Percentiles rank a stretch among this genome's conserved stretches.
phyloP scores from a whole-genome alignment of 1,139 yeast genomes.

The Blastobotrys indianensis region DNA sequence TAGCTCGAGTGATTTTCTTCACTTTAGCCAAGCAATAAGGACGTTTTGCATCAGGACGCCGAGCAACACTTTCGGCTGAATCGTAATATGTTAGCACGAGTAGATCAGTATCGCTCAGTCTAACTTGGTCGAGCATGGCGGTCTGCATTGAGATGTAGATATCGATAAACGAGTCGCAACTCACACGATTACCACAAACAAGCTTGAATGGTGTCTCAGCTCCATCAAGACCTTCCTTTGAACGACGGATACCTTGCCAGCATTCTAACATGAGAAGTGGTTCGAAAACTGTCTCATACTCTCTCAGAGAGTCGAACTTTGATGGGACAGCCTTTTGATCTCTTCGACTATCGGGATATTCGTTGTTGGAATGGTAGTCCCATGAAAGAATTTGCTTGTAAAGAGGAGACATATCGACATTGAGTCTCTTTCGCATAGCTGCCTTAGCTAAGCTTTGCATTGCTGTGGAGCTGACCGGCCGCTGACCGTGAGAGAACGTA shows the following conservation, averaged over 20 bases:
- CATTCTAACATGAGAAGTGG: conserved; percentile 84
- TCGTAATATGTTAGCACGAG: conserved; percentile 52
- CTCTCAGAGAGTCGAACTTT: conserved; percentile 49
- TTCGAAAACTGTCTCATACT: conserved; percentile 62
- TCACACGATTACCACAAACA: conserved; percentile 69
- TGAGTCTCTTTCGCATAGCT: conserved; percentile 71
- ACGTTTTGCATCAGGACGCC: conserved; percentile 16
- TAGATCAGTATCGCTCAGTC: conserved; percentile 70
- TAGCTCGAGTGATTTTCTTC: conserved; percentile 53
- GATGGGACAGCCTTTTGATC: conserved; percentile 41
- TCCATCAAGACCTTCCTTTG: conserved; percentile 50
- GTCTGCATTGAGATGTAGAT: conserved; percentile 72
- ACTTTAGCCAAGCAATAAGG: conserved; percentile 72
- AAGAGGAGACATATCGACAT: conserved; percentile 71
- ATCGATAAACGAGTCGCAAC: conserved; percentile 84
- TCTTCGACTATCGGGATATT: conserved; percentile 48
- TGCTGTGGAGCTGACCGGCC: neutral
- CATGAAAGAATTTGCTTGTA: conserved; percentile 67
- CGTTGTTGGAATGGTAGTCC: conserved; percentile 58
- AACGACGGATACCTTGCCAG: conserved; percentile 83
- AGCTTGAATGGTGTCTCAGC: conserved; percentile 65
- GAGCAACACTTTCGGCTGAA: conserved; percentile 30
- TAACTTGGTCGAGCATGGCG: conserved; percentile 45
- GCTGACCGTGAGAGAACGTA: neutral
- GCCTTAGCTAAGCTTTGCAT: too few relatives aligned